A percentile compares a stretch with the other conserved stretches of the same genome.
These are phyloP conservation scores for Ajuga chamaepitys DNA, from an alignment of 257 asterid genomes.

Conservation along the genomic window DNA sequence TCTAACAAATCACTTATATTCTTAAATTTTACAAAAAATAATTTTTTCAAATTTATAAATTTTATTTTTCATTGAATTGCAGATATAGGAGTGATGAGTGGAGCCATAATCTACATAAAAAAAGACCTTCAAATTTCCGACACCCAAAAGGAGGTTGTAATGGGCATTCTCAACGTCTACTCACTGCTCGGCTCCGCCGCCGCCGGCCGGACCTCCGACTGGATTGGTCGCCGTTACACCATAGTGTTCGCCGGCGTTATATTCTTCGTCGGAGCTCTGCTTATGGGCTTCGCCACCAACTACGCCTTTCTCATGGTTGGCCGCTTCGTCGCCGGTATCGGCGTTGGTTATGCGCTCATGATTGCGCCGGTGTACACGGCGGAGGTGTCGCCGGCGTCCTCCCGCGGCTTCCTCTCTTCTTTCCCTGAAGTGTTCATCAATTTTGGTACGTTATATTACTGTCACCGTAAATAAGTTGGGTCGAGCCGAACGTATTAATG, in stretches of 20 bases:
- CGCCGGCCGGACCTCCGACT: slow-evolving; percentile 73
- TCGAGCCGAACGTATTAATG: too few species aligned
- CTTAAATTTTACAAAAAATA: too few species aligned
- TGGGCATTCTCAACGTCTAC: slow-evolving; percentile 53
- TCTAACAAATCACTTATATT: too few species aligned
- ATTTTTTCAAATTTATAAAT: not conserved
- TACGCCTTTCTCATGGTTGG: slow-evolving; percentile 73
- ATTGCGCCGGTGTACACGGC: slow-evolving; percentile 82
- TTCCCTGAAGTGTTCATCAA: slow-evolving; percentile 76
- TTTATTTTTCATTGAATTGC: not conserved
- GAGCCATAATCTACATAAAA: slow-evolving; percentile 49
- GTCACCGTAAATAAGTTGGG: too few species aligned
- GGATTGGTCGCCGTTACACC: slow-evolving; percentile 66
- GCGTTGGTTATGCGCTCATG: slow-evolving; percentile 77
- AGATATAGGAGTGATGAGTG: slow-evolving; percentile 87
- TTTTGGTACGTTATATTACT: slow-evolving; percentile 26
- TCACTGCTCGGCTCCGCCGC: slow-evolving; percentile 60
- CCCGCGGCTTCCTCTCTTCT: slow-evolving; percentile 73
- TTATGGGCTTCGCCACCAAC: slow-evolving; percentile 68
- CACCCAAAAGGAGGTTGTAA: slow-evolving; percentile 37
- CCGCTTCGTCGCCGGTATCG: slow-evolving; percentile 66
- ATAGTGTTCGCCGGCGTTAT: slow-evolving; percentile 56
- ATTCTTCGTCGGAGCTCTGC: slow-evolving; percentile 61
- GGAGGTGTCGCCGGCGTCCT: slow-evolving; percentile 71
- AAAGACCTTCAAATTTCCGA: slow-evolving; percentile 27